These are phyloP conservation scores for Neurospora pannonica DNA, from an alignment of 495 filamentous ascomycete species.

Conservation along the genomic window DNA sequence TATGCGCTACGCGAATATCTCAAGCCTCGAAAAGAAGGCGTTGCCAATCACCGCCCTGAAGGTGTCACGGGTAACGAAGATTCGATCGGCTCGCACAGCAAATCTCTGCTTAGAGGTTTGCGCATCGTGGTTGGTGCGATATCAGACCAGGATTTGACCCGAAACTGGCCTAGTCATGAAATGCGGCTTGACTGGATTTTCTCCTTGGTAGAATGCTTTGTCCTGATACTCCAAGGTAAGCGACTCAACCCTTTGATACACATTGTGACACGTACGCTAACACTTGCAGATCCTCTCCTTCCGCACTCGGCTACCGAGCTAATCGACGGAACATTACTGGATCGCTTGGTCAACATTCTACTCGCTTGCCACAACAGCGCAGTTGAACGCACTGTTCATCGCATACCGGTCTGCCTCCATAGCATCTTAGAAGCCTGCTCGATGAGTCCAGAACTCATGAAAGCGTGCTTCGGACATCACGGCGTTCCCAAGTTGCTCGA, in stretches of 20 bases:
- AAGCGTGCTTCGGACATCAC: conserved; percentile 36
- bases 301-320: conserved; percentile 13
- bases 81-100: conserved; percentile 15
- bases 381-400: background rate
- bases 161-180: conserved; percentile 26
- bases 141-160: conserved; percentile 31
- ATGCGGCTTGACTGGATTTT: conserved; percentile 32
- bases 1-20: conserved; percentile 49
- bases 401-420: conserved; percentile 44
- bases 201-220: conserved; percentile 32
- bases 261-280: background rate
- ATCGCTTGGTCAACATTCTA: conserved; percentile 31
- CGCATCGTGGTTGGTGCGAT: conserved; percentile 39
- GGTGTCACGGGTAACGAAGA: background rate
- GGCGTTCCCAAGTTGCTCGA: conserved; percentile 21
- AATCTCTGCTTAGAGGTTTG: conserved; percentile 27
- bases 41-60: background rate
- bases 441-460: conserved; percentile 50
- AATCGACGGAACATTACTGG: conserved; percentile 22
- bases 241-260: background rate
- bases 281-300: conserved; percentile 11
- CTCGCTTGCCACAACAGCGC: background rate
- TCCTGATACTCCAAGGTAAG: conserved; percentile 35
- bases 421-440: conserved; percentile 57
- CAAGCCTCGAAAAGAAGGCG: conserved; percentile 1